phyloP scores from a whole-genome alignment of 345 rosid genomes.

The Bruguiera gymnorhiza region DNA sequence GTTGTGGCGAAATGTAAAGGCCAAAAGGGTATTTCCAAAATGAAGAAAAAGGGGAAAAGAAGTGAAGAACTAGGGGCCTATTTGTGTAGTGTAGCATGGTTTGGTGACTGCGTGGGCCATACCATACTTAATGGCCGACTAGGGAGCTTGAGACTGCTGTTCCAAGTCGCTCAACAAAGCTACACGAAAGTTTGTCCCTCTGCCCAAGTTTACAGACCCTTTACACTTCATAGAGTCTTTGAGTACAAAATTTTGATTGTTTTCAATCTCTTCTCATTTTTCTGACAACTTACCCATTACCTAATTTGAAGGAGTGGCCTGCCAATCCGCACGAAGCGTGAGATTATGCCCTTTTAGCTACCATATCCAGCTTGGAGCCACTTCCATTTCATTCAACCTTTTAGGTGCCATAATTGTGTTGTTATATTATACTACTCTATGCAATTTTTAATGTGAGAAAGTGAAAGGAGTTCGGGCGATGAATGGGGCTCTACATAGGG shows the following conservation, averaged over 20 bases:
- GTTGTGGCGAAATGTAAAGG: background rate
- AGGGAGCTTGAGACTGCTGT: constrained; percentile 7
- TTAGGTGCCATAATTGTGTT: background rate
- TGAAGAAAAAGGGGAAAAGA: background rate
- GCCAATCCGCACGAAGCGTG: background rate
- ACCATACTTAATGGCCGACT: constrained; percentile 22
- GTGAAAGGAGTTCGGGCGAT: background rate
- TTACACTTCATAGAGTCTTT: background rate
- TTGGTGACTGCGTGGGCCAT: constrained; percentile 30
- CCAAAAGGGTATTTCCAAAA: background rate
- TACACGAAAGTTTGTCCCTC: constrained; percentile 26
- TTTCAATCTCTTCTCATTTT: background rate
- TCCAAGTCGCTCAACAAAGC: constrained; percentile 13
- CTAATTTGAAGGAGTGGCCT: constrained; percentile 7
- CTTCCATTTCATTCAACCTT: too few relatives aligned
- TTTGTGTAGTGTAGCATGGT: constrained; percentile 3
- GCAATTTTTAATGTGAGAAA: background rate
- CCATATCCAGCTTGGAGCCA: too few relatives aligned
- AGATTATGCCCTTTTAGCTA: background rate
- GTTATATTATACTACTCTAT: background rate
- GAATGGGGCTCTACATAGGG: background rate
- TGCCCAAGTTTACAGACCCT: background rate
- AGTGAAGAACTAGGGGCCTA: background rate
- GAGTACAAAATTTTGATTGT: background rate
- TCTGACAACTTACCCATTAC: background rate